phyloP scores from a whole-genome alignment of 768 basidiomycete genomes.

The Amyloporia xantha region DNA sequence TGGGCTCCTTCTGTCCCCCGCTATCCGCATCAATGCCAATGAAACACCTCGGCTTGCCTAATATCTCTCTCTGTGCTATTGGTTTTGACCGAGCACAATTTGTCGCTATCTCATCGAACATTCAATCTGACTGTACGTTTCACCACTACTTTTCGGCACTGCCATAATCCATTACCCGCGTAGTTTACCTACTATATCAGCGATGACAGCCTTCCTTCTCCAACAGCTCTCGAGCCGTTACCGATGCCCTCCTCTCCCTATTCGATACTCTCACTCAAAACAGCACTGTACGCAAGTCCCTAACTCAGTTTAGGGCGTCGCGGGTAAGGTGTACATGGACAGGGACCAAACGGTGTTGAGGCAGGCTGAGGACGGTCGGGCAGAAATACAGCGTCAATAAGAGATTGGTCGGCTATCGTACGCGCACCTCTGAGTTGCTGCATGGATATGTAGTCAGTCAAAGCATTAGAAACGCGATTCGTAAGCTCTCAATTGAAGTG shows the following conservation, averaged over 20 bases:
- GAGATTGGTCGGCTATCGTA: no score
- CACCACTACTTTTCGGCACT: background rate
- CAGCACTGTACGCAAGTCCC: slow-evolving; percentile 8
- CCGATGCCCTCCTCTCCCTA: slow-evolving; percentile 29
- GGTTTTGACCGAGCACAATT: slow-evolving; percentile 74
- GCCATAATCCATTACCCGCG: no score
- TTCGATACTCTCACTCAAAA: slow-evolving; percentile 24
- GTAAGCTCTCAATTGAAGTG: no score
- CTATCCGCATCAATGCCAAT: slow-evolving; percentile 63
- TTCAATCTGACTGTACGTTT: slow-evolving; percentile 16
- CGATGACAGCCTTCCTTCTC: background rate
- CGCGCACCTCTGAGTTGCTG: no score
- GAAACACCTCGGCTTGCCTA: slow-evolving; percentile 58
- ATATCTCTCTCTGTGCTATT: slow-evolving; percentile 54
- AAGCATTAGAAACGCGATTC: no score
- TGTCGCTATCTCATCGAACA: slow-evolving; percentile 69
- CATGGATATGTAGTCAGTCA: no score
- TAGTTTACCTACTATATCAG: background rate
- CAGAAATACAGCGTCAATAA: no score
- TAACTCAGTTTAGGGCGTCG: slow-evolving; percentile 47
- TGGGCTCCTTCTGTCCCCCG: slow-evolving; percentile 68
- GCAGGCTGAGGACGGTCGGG: slow-evolving; percentile 65
- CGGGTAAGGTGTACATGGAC: slow-evolving; percentile 44
- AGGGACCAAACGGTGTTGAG: slow-evolving; percentile 44
- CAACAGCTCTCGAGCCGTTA: background rate